Evolutionary conservation across 2,329 filamentous ascomycete species (phyloP), one percentile per base, ranked within the genome.

Genomic region (Zasmidium cellare): DNA sequence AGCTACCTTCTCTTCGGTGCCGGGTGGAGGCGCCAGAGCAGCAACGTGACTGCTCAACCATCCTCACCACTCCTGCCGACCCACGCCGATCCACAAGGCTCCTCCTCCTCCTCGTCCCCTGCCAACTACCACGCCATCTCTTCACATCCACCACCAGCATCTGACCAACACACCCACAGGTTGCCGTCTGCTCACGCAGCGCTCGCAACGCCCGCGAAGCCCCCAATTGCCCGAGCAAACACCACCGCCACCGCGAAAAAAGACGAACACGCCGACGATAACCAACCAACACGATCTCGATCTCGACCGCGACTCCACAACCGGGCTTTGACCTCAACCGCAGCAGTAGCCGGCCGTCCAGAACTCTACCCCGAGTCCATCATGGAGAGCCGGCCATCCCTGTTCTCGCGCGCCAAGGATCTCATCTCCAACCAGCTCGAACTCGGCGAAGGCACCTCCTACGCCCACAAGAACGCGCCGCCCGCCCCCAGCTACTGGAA

Each of bases 401-500:
- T 66, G 14, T 50, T 67, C 38, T 60, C 63, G 24, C 65, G 67
- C 55, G 65, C 63, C 22, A 64, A 65, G 1, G 56, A 64, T 41
- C 46, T 55, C 18, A 20, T 64, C 16, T 44, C 46, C 19, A 49
- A 60, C 51, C 46, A 61, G 12, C 64, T 68, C 54, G 67, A 66
- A 19, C 64, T 69, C 16, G 54, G 54, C n/a, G 46, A 63, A 7
- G 38, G 51, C n/a, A 63, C 46, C 20, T 60, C 63, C 19, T 28
- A 53, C 41, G 59, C 60, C 3, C 58, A 65, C 35, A 62, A 59
- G n/a, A 60, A 66, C 49, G 58, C 56, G 7, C 68, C 65, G 11
- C 22, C 56, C 2, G 19, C 53, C 2, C 68, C 68, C 2, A 65
- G 62, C 7, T 38, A 68, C 57, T 71, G 67, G 68, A 63, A 60